These are phyloP conservation scores for Dioszegia aurantiaca DNA, from an alignment of 768 basidiomycete species.

Conservation along the genomic window DNA sequence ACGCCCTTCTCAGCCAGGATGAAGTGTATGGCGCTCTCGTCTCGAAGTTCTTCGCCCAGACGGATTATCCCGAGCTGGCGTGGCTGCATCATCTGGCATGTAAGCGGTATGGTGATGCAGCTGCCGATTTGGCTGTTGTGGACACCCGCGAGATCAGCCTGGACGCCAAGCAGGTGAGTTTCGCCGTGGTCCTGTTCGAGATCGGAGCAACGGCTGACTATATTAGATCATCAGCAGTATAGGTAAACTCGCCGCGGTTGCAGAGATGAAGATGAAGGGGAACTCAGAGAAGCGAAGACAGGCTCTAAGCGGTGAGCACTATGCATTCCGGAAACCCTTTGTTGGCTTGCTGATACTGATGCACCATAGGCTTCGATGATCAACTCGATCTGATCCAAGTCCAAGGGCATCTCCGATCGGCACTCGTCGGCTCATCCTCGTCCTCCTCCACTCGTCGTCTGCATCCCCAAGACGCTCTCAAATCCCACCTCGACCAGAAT, in stretches of 20 bases:
- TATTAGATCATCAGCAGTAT: slow-evolving; percentile 82
- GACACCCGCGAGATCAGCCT: slow-evolving; percentile 64
- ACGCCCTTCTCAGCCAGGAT: slow-evolving; percentile 76
- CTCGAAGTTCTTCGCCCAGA: slow-evolving; percentile 67
- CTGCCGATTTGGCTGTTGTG: slow-evolving; percentile 59
- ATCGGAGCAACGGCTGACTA: slow-evolving; percentile 10
- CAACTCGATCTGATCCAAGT: slow-evolving; percentile 82
- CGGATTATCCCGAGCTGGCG: slow-evolving; percentile 58
- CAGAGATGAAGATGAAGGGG: slow-evolving; percentile 58
- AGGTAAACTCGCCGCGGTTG: slow-evolving; percentile 79
- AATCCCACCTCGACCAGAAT: slow-evolving; percentile 49
- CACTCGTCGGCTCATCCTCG: slow-evolving; percentile 56
- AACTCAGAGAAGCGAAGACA: slow-evolving; percentile 19
- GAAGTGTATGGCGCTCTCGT: slow-evolving; percentile 63
- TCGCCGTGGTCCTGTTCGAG: not conserved
- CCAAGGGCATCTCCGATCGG: slow-evolving; percentile 66
- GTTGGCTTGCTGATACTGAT: not conserved
- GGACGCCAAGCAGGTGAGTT: slow-evolving; percentile 71
- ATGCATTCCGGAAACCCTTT: too few relatives aligned
- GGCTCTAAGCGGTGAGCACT: slow-evolving; percentile 27
- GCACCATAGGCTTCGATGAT: slow-evolving; percentile 70
- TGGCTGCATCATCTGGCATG: slow-evolving; percentile 87
- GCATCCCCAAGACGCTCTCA: slow-evolving; percentile 4
- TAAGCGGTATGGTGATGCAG: slow-evolving; percentile 64
- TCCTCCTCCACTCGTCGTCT: slow-evolving; percentile 12